These are phyloP conservation scores for Fusarium denticulatum DNA, from an alignment of 2,329 filamentous ascomycete species.

Conservation along the genomic window DNA sequence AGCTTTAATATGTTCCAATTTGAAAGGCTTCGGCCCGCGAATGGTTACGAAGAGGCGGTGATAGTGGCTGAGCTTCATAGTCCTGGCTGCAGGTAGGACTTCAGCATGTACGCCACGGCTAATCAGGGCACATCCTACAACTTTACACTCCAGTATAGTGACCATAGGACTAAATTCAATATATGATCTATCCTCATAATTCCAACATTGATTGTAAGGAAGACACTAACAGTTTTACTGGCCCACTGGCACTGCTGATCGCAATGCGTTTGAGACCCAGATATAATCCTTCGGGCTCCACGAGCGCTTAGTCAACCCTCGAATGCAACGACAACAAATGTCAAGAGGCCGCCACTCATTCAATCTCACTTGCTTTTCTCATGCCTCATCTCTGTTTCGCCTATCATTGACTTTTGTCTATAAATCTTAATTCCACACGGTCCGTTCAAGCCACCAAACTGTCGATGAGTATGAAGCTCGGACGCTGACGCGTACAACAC, in stretches of 20 bases:
- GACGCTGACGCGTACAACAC: neutral
- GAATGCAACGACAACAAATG: neutral
- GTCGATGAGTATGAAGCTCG: neutral
- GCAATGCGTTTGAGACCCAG: neutral
- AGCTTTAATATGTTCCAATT: neutral
- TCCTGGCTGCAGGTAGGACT: neutral
- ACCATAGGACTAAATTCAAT: neutral
- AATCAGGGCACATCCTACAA: neutral
- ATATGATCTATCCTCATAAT: accelerated
- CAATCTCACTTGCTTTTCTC: neutral
- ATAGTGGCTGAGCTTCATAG: neutral
- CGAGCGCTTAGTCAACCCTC: neutral
- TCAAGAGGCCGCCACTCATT: neutral
- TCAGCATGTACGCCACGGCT: neutral
- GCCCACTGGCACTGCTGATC: neutral
- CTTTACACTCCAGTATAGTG: too few relatives aligned
- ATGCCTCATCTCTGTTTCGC: accelerated
- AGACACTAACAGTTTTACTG: neutral
- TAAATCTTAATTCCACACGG: neutral
- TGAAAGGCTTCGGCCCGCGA: neutral
- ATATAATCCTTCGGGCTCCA: constrained; percentile 1
- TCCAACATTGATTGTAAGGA: accelerated
- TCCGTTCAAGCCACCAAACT: neutral
- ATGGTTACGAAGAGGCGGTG: neutral
- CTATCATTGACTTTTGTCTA: accelerated